Base-by-base conservation (phyloP, 2,329 filamentous ascomycete species). In the Blastomyces emzantsi region DNA sequence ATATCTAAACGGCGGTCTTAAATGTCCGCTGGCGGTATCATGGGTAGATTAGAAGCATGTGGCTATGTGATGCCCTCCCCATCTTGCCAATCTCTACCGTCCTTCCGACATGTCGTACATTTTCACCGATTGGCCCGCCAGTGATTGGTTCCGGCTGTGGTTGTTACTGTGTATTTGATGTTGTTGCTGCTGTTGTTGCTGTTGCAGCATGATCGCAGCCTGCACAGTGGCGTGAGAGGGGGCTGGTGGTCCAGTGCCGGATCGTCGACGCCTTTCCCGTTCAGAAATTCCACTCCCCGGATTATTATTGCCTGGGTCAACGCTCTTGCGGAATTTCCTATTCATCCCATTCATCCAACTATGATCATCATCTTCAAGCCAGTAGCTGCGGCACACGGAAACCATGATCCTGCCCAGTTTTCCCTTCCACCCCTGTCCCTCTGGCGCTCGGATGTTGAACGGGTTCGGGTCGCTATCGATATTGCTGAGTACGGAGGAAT, bases 391-490 rank as follows among this genome's bases (percentile, higher is more conserved):
- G 49, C 89, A 89, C 30, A 90, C 80, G 11, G 82, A 82, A 36
- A 96, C 82, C 89, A 97, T 90, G 41, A 83, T 72, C 61, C 92
- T 83, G n/a, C 92, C 92, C 13, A 95, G 71, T 70, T 85, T 87
- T 43, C 92, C 92, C 73, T 83, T 83, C 85, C 89, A 92, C 22
- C 92, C 92, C 66, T 88, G 82, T 13, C 91, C 90, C 63, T 90
- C 87, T n/a, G 87, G 85, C 55, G 85, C 83, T 61, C 84, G 85
- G 41, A 79, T 77, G 0, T 84, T 83, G 75, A 96, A 96, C 0
- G 90, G 80, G 77, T 90, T 86, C 66, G 86, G 83, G 43, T 78
- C 79, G 45, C 78, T 73, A 4, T 77, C 76, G 3, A 78, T 70
- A 7, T 77, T 73, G 60, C 76, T 80, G 67, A 79, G 79, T n/a